These are phyloP conservation scores for Nakazawaea anatomiae DNA, from an alignment of 805 yeast genomes.

Conservation along the genomic window DNA sequence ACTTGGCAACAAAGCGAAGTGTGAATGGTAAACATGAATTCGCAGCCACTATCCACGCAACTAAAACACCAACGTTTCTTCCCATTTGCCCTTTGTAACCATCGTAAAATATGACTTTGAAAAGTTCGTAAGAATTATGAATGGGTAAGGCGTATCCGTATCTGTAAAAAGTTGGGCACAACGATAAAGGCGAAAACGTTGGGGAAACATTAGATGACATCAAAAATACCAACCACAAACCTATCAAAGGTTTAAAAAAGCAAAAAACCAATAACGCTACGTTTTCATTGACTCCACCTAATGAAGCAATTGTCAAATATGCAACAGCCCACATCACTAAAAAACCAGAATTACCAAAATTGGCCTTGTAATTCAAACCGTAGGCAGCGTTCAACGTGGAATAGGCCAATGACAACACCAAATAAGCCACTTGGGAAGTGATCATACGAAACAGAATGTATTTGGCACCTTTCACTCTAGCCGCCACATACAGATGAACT, in stretches of 20 bases:
- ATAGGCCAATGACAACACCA: slow-evolving; percentile 53
- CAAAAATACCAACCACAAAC: slow-evolving; percentile 68
- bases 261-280: slow-evolving; percentile 46
- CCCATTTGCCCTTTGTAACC: slow-evolving; percentile 55
- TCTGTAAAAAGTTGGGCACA: slow-evolving; percentile 49
- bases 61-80: slow-evolving; percentile 49
- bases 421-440: slow-evolving; percentile 44
- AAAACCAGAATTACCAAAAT: slow-evolving; percentile 68
- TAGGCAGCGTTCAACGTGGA: slow-evolving; percentile 61
- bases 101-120: slow-evolving; percentile 52
- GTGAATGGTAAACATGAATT: slow-evolving; percentile 34
- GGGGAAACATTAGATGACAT: slow-evolving; percentile 66
- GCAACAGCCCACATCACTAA: slow-evolving; percentile 66
- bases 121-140: slow-evolving; percentile 56
- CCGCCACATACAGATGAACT: slow-evolving; percentile 44
- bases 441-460: slow-evolving; percentile 48
- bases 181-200: slow-evolving; percentile 58
- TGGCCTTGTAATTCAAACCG: slow-evolving; percentile 50
- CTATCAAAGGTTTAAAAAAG: slow-evolving; percentile 55
- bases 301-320: slow-evolving; percentile 64
- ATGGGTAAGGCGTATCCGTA: slow-evolving; percentile 69
- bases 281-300: slow-evolving; percentile 71
- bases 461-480: slow-evolving; percentile 34
- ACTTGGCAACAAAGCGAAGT: slow-evolving; percentile 1
- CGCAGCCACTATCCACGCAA: slow-evolving; percentile 55